Percentiles rank a stretch among this genome's conserved stretches.
Evolutionary conservation across 2,329 filamentous ascomycete species (phyloP).

Genomic region (Colletotrichum paranaense): DNA sequence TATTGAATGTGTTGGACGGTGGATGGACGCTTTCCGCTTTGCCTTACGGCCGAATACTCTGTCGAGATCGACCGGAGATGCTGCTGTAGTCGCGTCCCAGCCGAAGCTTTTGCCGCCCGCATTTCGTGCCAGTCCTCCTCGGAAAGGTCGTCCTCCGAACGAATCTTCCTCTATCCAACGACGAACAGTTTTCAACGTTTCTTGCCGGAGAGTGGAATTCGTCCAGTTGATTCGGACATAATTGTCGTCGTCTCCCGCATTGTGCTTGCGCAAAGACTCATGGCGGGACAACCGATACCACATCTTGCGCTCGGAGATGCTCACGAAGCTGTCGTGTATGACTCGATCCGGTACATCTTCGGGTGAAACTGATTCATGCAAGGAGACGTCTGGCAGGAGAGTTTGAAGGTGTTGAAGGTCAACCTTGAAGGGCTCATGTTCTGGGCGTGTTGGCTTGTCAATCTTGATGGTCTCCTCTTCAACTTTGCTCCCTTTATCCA

Average conservation of each 20-base stretch:
- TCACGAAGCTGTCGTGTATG: conserved; percentile 63
- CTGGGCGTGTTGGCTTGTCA: conserved; percentile 9
- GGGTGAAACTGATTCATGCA: conserved; percentile 28
- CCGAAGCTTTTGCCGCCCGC: conserved; percentile 67
- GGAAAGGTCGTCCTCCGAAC: conserved; percentile 60
- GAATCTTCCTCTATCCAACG: conserved; percentile 76
- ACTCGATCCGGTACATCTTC: conserved; percentile 57
- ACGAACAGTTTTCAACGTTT: conserved; percentile 68
- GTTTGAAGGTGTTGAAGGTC: conserved; percentile 47
- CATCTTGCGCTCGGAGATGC: conserved; percentile 68
- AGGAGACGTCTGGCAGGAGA: conserved; percentile 45
- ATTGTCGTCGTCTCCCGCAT: conserved; percentile 67
- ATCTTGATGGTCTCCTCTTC: conserved; percentile 1
- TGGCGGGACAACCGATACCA: conserved; percentile 75
- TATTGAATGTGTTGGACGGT: conserved; percentile 35
- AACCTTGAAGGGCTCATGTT: conserved; percentile 40
- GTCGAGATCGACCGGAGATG: conserved; percentile 61
- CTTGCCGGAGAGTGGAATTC: conserved; percentile 62
- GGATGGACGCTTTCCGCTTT: conserved; percentile 40
- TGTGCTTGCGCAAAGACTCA: conserved; percentile 68
- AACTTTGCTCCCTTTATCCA: not conserved
- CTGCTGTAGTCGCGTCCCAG: conserved; percentile 63
- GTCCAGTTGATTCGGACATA: conserved; percentile 70
- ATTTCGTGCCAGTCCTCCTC: conserved; percentile 49
- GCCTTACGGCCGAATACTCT: conserved; percentile 53